Percentiles rank a stretch among this genome's conserved stretches.
Conservation (phyloP, 2,329 filamentous ascomycete species). For the Amphichorda felina region DNA sequence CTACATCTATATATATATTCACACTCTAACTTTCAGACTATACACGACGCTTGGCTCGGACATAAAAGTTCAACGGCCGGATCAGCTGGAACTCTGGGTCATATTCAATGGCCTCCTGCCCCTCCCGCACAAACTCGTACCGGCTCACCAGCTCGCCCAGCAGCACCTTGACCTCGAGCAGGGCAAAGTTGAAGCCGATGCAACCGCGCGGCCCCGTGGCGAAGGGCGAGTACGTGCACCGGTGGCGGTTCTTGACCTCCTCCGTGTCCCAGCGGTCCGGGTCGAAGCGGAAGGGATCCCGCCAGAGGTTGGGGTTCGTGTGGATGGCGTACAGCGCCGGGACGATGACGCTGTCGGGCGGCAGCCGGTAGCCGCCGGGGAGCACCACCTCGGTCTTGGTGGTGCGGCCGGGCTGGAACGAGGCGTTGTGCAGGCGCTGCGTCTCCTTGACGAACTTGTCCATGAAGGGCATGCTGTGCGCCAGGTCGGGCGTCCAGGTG, state of each 20-base stretch:
- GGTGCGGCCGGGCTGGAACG: slow-evolving; percentile 48
- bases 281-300: slow-evolving; percentile 44
- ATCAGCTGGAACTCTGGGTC: slow-evolving; percentile 10
- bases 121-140: slow-evolving; percentile 8
- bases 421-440: slow-evolving; percentile 46
- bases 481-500: slow-evolving; percentile 32
- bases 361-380: slow-evolving; percentile 45
- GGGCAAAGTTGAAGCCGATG: slow-evolving; percentile 53
- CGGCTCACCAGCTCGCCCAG: slow-evolving; percentile 45
- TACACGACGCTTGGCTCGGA: background rate
- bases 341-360: slow-evolving; percentile 39
- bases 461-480: slow-evolving; percentile 34
- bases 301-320: slow-evolving; percentile 43
- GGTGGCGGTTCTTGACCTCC: slow-evolving; percentile 31
- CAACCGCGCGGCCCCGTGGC: slow-evolving; percentile 44
- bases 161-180: slow-evolving; percentile 48
- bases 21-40: too few relatives aligned
- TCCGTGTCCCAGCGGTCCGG: slow-evolving; percentile 46
- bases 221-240: slow-evolving; percentile 46
- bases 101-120: slow-evolving; percentile 7
- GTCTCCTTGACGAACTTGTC: slow-evolving; percentile 51
- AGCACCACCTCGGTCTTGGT: slow-evolving; percentile 42
- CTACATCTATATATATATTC: too few relatives aligned
- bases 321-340: slow-evolving; percentile 37
- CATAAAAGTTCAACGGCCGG: slow-evolving; percentile 11